phyloP scores from a whole-genome alignment of 2,329 filamentous ascomycete species.

The Talaromyces sp. region DNA sequence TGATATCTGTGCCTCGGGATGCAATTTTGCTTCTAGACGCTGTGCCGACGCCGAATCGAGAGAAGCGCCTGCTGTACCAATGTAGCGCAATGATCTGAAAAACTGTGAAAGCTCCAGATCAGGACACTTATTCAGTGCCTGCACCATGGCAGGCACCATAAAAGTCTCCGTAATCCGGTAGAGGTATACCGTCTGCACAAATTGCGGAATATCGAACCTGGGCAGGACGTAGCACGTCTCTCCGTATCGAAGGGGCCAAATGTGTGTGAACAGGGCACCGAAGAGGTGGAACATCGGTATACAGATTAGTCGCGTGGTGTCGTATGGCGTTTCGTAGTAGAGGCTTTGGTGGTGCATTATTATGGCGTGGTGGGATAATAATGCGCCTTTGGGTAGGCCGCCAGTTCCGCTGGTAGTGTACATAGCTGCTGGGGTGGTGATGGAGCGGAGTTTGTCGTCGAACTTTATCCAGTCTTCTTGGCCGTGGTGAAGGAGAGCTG shows the following conservation, averaged over 20 bases:
- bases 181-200: constrained; percentile 38
- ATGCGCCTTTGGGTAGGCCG: constrained; percentile 59
- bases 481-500: constrained; percentile 43
- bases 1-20: constrained; percentile 40
- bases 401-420: constrained; percentile 59
- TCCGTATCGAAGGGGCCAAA: constrained; percentile 48
- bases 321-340: constrained; percentile 40
- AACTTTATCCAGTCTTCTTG: constrained; percentile 50
- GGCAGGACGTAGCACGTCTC: constrained; percentile 48
- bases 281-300: constrained; percentile 56
- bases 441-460: constrained; percentile 41
- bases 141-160: constrained; percentile 48
- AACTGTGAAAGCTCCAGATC: constrained; percentile 26
- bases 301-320: constrained; percentile 46
- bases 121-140: constrained; percentile 32
- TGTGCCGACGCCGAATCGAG: constrained; percentile 43
- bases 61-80: constrained; percentile 51
- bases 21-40: constrained; percentile 42
- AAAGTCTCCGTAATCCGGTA: constrained; percentile 50
- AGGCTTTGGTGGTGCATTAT: constrained; percentile 49
- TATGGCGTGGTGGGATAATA: constrained; percentile 58
- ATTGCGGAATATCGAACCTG: constrained; percentile 44
- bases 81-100: constrained; percentile 43
- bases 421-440: constrained; percentile 50
- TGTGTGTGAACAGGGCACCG: constrained; percentile 45